Evolutionary conservation across 345 rosid species (phyloP).

Genomic region (sweet orange (Citrus sinensis)): DNA sequence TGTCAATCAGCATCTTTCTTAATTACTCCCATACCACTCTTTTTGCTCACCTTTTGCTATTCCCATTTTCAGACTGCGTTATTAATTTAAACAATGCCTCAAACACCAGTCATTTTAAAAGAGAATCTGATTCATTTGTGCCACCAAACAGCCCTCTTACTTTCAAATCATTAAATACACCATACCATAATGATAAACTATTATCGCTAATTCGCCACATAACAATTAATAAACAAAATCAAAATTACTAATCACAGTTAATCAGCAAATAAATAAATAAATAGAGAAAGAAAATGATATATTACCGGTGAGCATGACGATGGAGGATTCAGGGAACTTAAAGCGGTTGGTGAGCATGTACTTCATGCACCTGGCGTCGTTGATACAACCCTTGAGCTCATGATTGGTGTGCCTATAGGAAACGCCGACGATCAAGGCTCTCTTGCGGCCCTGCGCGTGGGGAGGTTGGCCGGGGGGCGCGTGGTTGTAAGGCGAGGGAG

Average conservation of each 20-base stretch:
- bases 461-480: conserved; percentile 56
- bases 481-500: conserved; percentile 43
- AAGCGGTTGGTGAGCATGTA: conserved; percentile 71
- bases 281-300: not conserved
- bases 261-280: not conserved
- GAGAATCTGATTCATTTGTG: not conserved
- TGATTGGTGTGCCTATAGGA: conserved; percentile 47
- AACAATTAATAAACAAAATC: not conserved
- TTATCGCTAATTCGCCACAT: too few relatives aligned
- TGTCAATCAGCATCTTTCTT: not conserved
- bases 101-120: not conserved
- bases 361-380: conserved; percentile 88
- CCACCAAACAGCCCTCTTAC: not conserved
- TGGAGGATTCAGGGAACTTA: conserved; percentile 76
- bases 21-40: not conserved
- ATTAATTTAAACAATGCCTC: not conserved
- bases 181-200: too few relatives aligned
- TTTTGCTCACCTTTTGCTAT: not conserved
- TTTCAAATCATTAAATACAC: not conserved
- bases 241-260: not conserved
- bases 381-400: conserved; percentile 82
- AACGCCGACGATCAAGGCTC: conserved; percentile 76
- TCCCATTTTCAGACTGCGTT: not conserved
- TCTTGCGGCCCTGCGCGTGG: conserved; percentile 53
- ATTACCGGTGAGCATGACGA: conserved; percentile 72